Evolutionary conservation across 202 grass and related monocot genomes (phyloP).

Genomic region (Panicum virgatum): DNA sequence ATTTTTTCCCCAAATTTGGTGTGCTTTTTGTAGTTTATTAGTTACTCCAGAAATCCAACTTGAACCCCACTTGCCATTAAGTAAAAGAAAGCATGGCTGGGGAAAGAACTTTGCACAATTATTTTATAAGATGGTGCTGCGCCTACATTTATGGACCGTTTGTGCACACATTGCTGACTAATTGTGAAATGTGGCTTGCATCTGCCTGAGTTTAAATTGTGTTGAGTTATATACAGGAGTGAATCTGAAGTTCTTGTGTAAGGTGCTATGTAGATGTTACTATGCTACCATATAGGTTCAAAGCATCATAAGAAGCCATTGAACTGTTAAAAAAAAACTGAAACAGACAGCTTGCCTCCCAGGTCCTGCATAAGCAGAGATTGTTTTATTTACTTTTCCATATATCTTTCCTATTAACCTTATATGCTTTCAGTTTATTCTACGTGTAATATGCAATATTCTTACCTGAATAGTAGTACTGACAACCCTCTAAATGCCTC

Average conservation of each 20-base stretch:
- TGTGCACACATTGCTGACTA: not conserved
- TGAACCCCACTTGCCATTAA: not conserved
- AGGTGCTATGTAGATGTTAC: not conserved
- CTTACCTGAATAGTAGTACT: not conserved
- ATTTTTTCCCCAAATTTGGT: conserved; percentile 10
- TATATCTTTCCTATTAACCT: not conserved
- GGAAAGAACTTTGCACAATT: not conserved
- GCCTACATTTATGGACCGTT: not conserved
- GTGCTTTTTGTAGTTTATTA: conserved; percentile 11
- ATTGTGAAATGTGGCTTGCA: not conserved
- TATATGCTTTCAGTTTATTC: not conserved
- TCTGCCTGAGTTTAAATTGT: not conserved
- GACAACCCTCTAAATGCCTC: conserved; percentile 17
- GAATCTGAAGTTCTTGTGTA: not conserved
- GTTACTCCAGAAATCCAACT: conserved; percentile 3
- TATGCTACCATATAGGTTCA: not conserved
- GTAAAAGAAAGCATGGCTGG: not conserved
- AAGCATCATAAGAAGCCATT: conserved; percentile 4
- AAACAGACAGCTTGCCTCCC: not conserved
- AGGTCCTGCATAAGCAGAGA: not conserved
- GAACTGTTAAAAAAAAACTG: not conserved
- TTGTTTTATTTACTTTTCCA: not conserved
- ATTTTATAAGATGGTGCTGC: not conserved
- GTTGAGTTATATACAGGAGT: not conserved
- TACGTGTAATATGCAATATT: not conserved